phyloP scores from a whole-genome alignment of 345 rosid species.

The Psidium guajava region DNA sequence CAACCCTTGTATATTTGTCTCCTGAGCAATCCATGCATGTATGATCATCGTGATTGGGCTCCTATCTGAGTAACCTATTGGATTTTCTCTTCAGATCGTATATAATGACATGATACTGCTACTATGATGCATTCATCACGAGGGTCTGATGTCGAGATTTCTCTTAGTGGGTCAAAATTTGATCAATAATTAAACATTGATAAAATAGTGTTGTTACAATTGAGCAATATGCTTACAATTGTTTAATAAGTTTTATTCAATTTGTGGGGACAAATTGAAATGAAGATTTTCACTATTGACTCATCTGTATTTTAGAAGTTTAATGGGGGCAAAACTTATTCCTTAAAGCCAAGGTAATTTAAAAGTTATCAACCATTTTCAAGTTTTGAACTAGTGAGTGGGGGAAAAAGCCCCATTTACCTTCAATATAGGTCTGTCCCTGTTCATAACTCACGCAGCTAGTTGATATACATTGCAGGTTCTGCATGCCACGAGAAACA shows the following conservation, averaged over 20 bases:
- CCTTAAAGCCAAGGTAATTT: not conserved
- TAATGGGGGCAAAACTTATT: not conserved
- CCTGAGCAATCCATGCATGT: not conserved
- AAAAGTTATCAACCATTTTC: not conserved
- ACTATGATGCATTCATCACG: not conserved
- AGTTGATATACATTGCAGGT: constrained; percentile 21
- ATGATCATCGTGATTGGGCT: not conserved
- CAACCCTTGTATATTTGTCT: not conserved
- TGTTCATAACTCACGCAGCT: not conserved
- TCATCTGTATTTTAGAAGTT: not conserved
- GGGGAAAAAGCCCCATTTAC: not conserved
- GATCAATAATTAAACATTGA: not conserved
- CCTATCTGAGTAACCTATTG: not conserved
- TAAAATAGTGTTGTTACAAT: not conserved
- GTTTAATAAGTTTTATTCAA: not conserved
- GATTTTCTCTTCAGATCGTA: not conserved
- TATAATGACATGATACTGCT: not conserved
- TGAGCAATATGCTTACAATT: not conserved
- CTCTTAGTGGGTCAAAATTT: not conserved
- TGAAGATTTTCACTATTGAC: not conserved
- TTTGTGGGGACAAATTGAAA: not conserved
- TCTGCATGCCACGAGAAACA: constrained; percentile 50
- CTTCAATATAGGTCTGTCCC: not conserved
- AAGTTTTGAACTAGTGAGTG: not conserved
- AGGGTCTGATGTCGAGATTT: not conserved